Evolutionary conservation across 495 filamentous ascomycete genomes (phyloP).

Genomic region (Bryoglossum gracile): DNA sequence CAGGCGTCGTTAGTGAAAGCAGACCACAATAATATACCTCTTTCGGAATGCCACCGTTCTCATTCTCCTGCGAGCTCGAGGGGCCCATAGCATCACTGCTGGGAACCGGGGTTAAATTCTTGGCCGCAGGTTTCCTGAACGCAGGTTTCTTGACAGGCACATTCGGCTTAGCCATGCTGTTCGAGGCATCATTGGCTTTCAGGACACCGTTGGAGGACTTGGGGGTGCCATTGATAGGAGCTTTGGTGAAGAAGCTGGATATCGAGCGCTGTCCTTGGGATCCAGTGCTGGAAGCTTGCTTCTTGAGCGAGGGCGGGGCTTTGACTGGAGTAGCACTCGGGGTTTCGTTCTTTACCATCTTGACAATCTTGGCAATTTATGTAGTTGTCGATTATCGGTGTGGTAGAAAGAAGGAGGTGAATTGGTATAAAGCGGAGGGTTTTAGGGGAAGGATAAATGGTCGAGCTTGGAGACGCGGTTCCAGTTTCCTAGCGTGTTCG

Average conservation of each 20-base stretch:
- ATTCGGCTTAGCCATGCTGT: constrained; percentile 28
- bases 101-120: constrained; percentile 61
- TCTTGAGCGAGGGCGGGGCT: constrained; percentile 28
- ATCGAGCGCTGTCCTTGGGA: constrained; percentile 68
- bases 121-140: constrained; percentile 29
- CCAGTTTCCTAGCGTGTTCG: too few species aligned
- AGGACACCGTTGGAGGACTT: constrained; percentile 17
- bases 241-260: constrained; percentile 73
- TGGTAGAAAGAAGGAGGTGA: too few species aligned
- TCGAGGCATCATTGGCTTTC: constrained; percentile 34
- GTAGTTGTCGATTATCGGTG: too few species aligned
- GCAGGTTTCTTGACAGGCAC: constrained; percentile 28
- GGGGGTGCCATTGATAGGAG: constrained; percentile 30
- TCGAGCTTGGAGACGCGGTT: too few species aligned
- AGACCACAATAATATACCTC: constrained; percentile 40
- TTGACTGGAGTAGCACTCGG: constrained; percentile 7
- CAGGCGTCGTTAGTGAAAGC: constrained; percentile 29
- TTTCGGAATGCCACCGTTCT: constrained; percentile 27
- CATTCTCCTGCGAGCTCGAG: constrained; percentile 49
- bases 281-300: constrained; percentile 27
- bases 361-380: too few species aligned
- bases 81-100: constrained; percentile 64
- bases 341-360: constrained; percentile 6
- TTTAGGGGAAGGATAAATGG: too few species aligned
- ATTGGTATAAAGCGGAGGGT: too few species aligned